Base-by-base conservation (phyloP, 139 green algal genomes). In the Chlamydomonas eustigma region DNA sequence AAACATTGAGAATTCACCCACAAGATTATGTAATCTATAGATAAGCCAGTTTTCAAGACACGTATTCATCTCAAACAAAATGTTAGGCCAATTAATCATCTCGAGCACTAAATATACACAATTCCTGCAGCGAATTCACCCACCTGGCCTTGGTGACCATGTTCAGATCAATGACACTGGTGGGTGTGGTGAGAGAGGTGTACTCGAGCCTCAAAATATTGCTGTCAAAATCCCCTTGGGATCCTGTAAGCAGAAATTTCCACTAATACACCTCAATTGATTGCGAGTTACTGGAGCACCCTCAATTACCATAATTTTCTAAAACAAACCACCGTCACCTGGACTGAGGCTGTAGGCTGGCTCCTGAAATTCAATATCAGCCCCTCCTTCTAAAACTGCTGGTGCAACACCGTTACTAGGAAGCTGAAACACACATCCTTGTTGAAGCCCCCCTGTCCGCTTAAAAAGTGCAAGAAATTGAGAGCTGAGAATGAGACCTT, bases 181-280 rank as follows among this genome's bases (percentile, higher is more conserved):
- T 51, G 25, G 94, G 94, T 0, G 90, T 96, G 52, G 87, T 88
- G 31, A 97, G 88, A 2, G 85, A 93, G 68, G 79, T 88, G 88
- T 96, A 97, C 24, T 73, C 63, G 68, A 97, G 51, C 22, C 91
- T 85, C 70, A 97, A 78, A n/a, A 97, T 67, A 30, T 80, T 58
- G 31, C 80, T 88, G 33, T 93, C 83, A 76, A 92, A 97, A 73
- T 96, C 92, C 24, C 90, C 88, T 71, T 91, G 80, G 1, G 72
- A 34, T 37, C 83, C 85, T 91, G 73, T 12, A 30, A 22, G 18
- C 18, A 18, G 44, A 58, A 58, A 58, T 28, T 58, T n/a, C 75
- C 75, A 52, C n/a, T n/a, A n/a, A n/a, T n/a, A n/a, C n/a, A n/a
- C n/a, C n/a, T n/a, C n/a, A n/a, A n/a, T n/a, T n/a, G n/a, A n/a